These are phyloP conservation scores for Coriaria nepalensis DNA, from an alignment of 306 rosid genomes.

Conservation along the genomic window DNA sequence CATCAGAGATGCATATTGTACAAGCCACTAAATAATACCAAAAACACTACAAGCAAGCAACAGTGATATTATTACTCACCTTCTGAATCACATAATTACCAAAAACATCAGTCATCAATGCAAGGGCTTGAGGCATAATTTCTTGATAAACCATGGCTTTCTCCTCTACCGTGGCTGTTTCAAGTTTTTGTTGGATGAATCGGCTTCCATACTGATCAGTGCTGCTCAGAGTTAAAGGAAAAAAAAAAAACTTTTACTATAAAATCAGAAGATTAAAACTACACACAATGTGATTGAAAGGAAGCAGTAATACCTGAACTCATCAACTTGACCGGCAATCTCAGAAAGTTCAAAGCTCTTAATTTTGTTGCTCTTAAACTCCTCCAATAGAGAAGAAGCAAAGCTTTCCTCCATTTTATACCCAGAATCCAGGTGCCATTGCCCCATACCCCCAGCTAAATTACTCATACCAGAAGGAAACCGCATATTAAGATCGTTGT, in stretches of 20 bases:
- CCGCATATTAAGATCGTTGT: slow-evolving; percentile 56
- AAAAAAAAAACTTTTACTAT: slow-evolving; percentile 6
- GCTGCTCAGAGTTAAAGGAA: slow-evolving; percentile 29
- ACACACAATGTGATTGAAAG: slow-evolving; percentile 5
- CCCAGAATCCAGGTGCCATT: slow-evolving; percentile 72
- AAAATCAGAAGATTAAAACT: slow-evolving; percentile 7
- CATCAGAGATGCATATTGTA: slow-evolving; percentile 3
- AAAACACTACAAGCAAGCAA: not conserved
- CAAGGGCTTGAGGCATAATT: slow-evolving; percentile 92
- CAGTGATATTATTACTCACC: slow-evolving; percentile 28
- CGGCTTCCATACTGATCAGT: slow-evolving; percentile 93
- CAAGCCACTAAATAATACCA: slow-evolving; percentile 4
- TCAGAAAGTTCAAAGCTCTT: slow-evolving; percentile 82
- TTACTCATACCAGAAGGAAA: slow-evolving; percentile 79
- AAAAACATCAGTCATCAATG: slow-evolving; percentile 89
- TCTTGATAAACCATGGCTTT: slow-evolving; percentile 90
- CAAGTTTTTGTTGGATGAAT: slow-evolving; percentile 89
- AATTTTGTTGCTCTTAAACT: slow-evolving; percentile 81
- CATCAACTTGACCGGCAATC: slow-evolving; percentile 55
- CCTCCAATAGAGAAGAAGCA: slow-evolving; percentile 71
- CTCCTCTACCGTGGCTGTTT: slow-evolving; percentile 73
- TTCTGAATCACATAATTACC: slow-evolving; percentile 95
- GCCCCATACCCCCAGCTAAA: slow-evolving; percentile 58
- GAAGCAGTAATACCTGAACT: slow-evolving; percentile 46
- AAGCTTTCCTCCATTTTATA: slow-evolving; percentile 49